Evolutionary conservation across 1,139 yeast species (phyloP), one percentile per base, ranked within the genome.

Genomic region (Zygosaccharomyces pseudobailii): DNA sequence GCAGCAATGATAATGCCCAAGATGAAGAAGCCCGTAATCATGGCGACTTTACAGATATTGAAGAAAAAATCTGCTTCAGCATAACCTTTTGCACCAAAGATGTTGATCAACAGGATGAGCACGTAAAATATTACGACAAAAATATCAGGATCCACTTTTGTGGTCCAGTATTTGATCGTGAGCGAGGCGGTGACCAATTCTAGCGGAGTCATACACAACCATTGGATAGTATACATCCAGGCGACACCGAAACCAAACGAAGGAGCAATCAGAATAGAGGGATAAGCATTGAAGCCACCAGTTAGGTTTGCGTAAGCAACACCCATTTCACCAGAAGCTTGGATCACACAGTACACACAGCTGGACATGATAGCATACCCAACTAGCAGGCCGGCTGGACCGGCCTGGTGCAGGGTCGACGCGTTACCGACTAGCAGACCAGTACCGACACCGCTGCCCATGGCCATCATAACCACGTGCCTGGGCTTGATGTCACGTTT

Each of bases 371-470:
- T 68, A 43, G 79, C 78, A 62, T 82, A 87, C 48, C 89, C 89
- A 48, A 83, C 76, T 37, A 87, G 65, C 38, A 87, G 69, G 46
- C 87, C 85, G 5, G 86, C 92, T 3, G 95, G 95, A 31, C 96
- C 96, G 47, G 95, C 95, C 28, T 75, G 71, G 42, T 71, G 65
- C 56, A 87, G 71, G 1, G 89, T 78, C 17, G 73, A 69, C 41
- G 94, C 95, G 22, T 85, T 76, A 49, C 95, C 95, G 36, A 88
- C 82, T 51, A 80, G 74, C 44, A 84, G 67, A 47, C 92, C 92
- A 3, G 88, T 82, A 69, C 96, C 96, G 48, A 87, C 84, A 55
- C 90, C 84, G 20, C 94, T 87, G 19, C 94, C 95, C 43, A 87
- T 74, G 34, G 95, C 87, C 53, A 88, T 85, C 84, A 84, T 78